Base-by-base conservation (phyloP, 2,329 filamentous ascomycete species). In the Colletotrichum gigasporum region DNA sequence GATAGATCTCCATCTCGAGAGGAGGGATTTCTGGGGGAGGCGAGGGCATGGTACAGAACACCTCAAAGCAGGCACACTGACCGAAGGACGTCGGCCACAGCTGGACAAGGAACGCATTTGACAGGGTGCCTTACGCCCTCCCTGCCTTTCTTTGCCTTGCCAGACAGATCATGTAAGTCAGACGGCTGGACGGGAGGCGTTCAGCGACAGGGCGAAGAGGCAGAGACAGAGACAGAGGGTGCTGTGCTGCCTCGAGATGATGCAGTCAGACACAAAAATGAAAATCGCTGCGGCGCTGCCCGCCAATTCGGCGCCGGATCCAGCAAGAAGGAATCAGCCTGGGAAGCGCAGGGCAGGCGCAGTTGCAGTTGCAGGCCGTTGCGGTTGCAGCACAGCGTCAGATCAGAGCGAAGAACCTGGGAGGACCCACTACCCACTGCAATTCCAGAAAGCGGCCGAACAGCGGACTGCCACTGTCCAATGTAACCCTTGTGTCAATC, bases 401-500 rank as follows among this genome's bases (percentile, higher is more conserved):
- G 55, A 12, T 18, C 16, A 30, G 32, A 28, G 20, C 4, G 11
- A 22, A 20, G 18, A 18, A 52, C 45, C n/a, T 18, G 26, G 34
- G 22, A 30, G 11, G 22, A 44, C 30, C 9, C 30, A 14, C 30
- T 32, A 30, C 26, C 60, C 60, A 32, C 56, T 9, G 48, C 41
- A 61, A 54, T 64, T 61, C 47, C 24, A 42, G 2, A 11, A 45
- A 14, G 5, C n/a, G 16, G 30, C 30, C 30, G 16, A 14, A 6
- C n/a, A 12, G 30, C 30, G 18, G 16, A 12, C 22, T 24, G 18
- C 10, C 20, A 26, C 24, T 39, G 14, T 20, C 24, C 32, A 42
- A 56, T 61, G 48, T 50, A 48, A 58, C 54, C 44, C 42, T 24
- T 32, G 32, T 41, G 54, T 30, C n/a, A 50, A 56, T 56, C 41